Base-by-base conservation (phyloP, 257 asterid genomes). In the Paulownia fortunei region DNA sequence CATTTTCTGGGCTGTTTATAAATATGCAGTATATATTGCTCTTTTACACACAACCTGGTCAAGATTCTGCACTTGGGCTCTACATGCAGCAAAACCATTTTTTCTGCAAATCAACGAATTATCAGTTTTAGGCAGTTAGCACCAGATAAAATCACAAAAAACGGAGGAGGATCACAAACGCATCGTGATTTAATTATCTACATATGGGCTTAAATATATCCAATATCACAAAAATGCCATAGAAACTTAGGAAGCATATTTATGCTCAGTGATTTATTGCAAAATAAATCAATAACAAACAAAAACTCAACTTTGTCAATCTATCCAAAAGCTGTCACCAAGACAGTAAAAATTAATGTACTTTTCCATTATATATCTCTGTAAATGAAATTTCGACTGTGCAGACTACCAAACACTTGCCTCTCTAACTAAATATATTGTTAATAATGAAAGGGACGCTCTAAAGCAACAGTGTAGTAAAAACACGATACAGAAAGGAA, bases 21-120 rank as follows among this genome's bases (percentile, higher is more conserved):
- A 82, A 79, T 84, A 83, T 75, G 80, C 81, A 68, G 78, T 82
- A 73, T 59, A 79, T 77, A 76, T 82, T 72, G 55, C 80, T 82
- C 84, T 84, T 77, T 70, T 66, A 85, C 76, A 75, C 73, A 27
- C 13, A 56, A 77, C 46, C 68, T 24, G 70, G 64, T 86, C 86
- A 87, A 81, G 88, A 80, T 73, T 87, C 87, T 21, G 85, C 86
- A 61, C 68, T 82, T 13, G 90, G 89, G 68, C 83, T 80, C 76
- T 86, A 84, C 85, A 88, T 77, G 85, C 97, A 91, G 90, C 94
- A 89, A 73, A 88, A 82, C 97, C 97, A 91, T 68, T 89, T 91
- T 67, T 89, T 89, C 97, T 91, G 92, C 88, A 86, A 73, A 84
- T 34, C 30, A 67, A 75, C 32, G 34, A 58, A 18, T 23, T 36